phyloP scores from a whole-genome alignment of 352 stramenopile genomes.

The Globisporangium orthogonon region DNA sequence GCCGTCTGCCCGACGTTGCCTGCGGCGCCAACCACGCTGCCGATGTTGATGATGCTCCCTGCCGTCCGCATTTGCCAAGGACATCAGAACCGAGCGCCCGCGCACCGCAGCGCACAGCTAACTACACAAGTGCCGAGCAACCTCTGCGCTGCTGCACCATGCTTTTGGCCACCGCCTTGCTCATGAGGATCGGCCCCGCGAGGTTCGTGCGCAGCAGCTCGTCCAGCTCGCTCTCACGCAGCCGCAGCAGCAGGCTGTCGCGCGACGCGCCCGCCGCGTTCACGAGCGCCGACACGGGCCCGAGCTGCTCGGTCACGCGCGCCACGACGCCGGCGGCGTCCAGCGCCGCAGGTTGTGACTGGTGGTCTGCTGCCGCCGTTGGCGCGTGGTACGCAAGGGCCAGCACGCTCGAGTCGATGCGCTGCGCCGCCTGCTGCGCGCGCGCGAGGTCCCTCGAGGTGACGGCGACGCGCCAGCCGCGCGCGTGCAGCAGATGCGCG shows the following conservation, averaged over 20 bases:
- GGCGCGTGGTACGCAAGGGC: slow-evolving; percentile 57
- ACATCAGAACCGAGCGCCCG: too few species aligned
- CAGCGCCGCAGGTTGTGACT: not conserved
- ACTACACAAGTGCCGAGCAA: too few species aligned
- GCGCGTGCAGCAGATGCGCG: slow-evolving; percentile 47
- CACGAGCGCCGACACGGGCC: slow-evolving; percentile 49
- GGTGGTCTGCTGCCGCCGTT: not conserved
- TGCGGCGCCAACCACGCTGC: slow-evolving; percentile 67
- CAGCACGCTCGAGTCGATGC: slow-evolving; percentile 39
- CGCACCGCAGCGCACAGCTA: too few species aligned
- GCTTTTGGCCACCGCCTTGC: slow-evolving; percentile 61
- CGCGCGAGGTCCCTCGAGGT: slow-evolving; percentile 56
- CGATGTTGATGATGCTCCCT: slow-evolving; percentile 81
- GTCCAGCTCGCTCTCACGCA: slow-evolving; percentile 55
- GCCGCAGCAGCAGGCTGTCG: slow-evolving; percentile 65
- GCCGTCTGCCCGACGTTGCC: slow-evolving; percentile 76
- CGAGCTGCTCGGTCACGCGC: slow-evolving; percentile 32
- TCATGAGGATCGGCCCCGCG: slow-evolving; percentile 63
- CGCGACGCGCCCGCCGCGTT: slow-evolving; percentile 68
- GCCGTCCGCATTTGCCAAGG: not conserved
- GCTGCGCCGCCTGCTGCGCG: slow-evolving; percentile 38
- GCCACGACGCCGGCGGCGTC: slow-evolving; percentile 31
- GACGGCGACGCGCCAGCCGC: slow-evolving; percentile 67
- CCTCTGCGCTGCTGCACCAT: slow-evolving; percentile 66
- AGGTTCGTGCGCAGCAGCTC: slow-evolving; percentile 73